These are phyloP conservation scores for Austroboletus novae-zelandiae DNA, from an alignment of 1,284 basidiomycete genomes.

Conservation along the genomic window DNA sequence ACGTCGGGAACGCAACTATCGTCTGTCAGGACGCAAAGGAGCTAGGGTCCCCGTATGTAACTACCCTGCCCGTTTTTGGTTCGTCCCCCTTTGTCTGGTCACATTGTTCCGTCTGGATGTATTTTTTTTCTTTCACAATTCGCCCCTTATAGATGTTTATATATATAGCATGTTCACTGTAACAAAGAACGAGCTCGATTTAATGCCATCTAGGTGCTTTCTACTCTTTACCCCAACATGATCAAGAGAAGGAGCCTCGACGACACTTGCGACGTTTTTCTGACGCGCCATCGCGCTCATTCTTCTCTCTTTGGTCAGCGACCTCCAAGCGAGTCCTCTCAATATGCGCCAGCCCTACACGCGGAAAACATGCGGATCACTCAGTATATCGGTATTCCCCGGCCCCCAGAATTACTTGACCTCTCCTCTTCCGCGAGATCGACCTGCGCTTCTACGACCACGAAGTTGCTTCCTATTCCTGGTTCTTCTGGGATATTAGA, in stretches of 20 bases:
- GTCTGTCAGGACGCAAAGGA: background rate
- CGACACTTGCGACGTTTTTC: constrained; percentile 29
- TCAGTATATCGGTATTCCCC: constrained; percentile 7
- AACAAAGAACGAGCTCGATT: constrained; percentile 22
- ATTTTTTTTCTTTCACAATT: constrained; percentile 11
- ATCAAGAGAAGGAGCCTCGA: constrained; percentile 28
- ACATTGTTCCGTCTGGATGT: background rate
- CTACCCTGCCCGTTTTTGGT: constrained; percentile 7
- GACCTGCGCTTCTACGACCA: background rate
- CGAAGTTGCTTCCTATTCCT: constrained; percentile 23
- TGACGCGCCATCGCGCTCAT: constrained; percentile 20
- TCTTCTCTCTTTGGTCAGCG: constrained; percentile 10
- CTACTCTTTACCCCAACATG: constrained; percentile 25
- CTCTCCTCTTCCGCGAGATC: background rate
- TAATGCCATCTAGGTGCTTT: constrained; percentile 10
- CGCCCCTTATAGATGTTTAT: constrained; percentile 11
- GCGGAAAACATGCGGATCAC: constrained; percentile 10
- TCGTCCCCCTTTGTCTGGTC: constrained; percentile 16
- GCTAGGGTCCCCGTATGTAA: background rate
- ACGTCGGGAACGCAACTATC: too few species aligned
- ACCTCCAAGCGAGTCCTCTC: constrained; percentile 11
- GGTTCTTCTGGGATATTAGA: constrained; percentile 22
- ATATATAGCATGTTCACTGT: background rate
- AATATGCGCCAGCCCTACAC: constrained; percentile 4
- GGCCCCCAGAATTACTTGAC: constrained; percentile 7